Evolutionary conservation across 768 basidiomycete genomes (phyloP).

Genomic region (Naganishia vishniacii): DNA sequence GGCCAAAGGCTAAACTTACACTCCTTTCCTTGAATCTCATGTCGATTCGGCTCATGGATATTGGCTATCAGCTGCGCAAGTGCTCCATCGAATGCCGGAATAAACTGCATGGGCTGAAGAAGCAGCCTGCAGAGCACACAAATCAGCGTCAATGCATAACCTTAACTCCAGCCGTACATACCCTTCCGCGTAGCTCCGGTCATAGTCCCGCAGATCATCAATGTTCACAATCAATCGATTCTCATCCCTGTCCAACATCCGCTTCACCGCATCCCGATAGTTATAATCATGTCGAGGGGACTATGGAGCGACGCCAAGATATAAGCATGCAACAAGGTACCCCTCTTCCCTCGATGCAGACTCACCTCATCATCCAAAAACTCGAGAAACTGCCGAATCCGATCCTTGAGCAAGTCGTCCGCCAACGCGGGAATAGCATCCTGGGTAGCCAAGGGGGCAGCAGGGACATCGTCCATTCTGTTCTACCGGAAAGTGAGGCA

Average conservation of each 20-base stretch:
- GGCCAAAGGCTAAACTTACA: constrained; percentile 47
- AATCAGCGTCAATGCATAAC: not conserved
- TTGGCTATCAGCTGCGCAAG: constrained; percentile 67
- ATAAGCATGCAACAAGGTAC: no score
- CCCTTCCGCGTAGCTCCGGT: constrained; percentile 74
- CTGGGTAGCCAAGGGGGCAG: constrained; percentile 15
- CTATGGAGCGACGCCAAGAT: not conserved
- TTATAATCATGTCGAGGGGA: constrained; percentile 52
- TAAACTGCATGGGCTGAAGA: constrained; percentile 76
- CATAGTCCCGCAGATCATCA: constrained; percentile 89
- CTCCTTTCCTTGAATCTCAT: constrained; percentile 70
- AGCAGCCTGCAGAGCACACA: constrained; percentile 58
- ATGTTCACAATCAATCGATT: constrained; percentile 90
- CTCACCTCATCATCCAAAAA: constrained; percentile 55
- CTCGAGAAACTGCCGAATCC: constrained; percentile 72
- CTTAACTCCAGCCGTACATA: constrained; percentile 32
- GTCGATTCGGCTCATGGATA: constrained; percentile 70
- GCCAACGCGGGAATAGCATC: constrained; percentile 54
- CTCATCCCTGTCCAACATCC: constrained; percentile 73
- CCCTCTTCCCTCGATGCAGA: not conserved
- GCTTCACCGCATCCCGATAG: constrained; percentile 76
- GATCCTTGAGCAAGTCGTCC: constrained; percentile 66
- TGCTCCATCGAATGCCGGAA: constrained; percentile 85
- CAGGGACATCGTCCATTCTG: constrained; percentile 15
- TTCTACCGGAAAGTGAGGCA: no score